Conservation (phyloP, 768 basidiomycete genomes). For the Pulveroboletus sp. region DNA sequence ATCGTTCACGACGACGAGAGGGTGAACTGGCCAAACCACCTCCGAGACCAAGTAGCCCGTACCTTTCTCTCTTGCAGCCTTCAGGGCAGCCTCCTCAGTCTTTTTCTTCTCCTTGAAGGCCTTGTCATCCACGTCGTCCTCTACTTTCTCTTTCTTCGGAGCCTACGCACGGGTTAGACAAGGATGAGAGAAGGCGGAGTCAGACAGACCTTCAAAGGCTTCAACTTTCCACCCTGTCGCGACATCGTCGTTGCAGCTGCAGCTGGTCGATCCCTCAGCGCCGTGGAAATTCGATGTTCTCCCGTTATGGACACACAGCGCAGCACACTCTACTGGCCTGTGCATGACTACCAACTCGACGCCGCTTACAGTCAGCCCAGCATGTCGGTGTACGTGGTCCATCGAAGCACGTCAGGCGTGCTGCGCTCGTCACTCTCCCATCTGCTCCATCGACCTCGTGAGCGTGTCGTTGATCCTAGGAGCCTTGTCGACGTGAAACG, state of each 20-base stretch:
- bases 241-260: conserved; percentile 22
- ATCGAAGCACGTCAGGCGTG: no score
- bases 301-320: conserved; percentile 4
- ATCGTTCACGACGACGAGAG: neutral
- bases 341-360: no score
- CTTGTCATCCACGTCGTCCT: conserved; percentile 62
- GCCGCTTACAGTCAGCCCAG: no score
- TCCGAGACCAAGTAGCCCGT: conserved; percentile 15
- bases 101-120: conserved; percentile 78
- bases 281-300: neutral
- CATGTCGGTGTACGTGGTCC: no score
- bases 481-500: no score
- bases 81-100: conserved; percentile 66
- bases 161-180: conserved; percentile 42
- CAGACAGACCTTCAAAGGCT: conserved; percentile 72
- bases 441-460: no score
- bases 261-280: neutral
- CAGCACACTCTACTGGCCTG: no score
- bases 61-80: conserved; percentile 74
- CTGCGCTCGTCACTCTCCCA: no score
- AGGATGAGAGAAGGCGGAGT: neutral
- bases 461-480: no score
- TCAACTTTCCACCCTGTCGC: conserved; percentile 80
- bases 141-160: conserved; percentile 77
- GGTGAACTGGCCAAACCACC: neutral